Evolutionary conservation across 345 rosid species (phyloP), one percentile per base, ranked within the genome.

Genomic region (Jatropha curcas): DNA sequence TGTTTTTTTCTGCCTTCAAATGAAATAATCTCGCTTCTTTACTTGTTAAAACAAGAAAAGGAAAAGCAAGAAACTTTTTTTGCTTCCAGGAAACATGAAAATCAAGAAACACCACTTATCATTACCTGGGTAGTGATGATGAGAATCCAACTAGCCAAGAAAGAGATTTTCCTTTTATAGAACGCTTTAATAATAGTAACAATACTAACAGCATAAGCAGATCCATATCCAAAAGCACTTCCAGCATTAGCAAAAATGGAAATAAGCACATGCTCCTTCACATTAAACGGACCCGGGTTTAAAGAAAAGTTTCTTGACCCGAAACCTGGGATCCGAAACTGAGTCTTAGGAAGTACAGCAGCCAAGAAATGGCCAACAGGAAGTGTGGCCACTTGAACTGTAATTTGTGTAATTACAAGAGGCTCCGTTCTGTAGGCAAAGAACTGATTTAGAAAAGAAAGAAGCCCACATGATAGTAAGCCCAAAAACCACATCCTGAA

Each of bases 401-500:
- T 88, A 83, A 91, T 93, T 73, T 91, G 98, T 34, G 95, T 89
- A 33, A 91, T 82, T 25, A 89, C 24, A 11, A 93, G 88, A 7
- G 98, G 91, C 84, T 93, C 95, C 0, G 95, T 87, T 31, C 95
- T 80, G 93, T 84, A 93, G 31, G 90, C 33, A 77, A 93, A 88
- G 88, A 93, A 91, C 43, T 88, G 92, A 92, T 89, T 93, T 9
- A 93, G 85, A 70, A 91, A 91, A 0, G 97, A 88, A 13, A 93
- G 90, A 35, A 91, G 89, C 1, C 77, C 75, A 43, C 98, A 93
- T 4, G 95, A 89, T 5, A 86, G 3, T 7, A 93, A 66, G 28
- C 98, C 97, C 66, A 93, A 63, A 75, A 85, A 80, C 97, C 97
- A 93, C 95, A 89, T 89, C 67, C 98, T 81, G 74, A 91, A 93